A percentile compares a stretch with the other conserved stretches of the same genome.
Evolutionary conservation across 495 filamentous ascomycete species (phyloP).

Genomic region (Chaetomium fimeti): DNA sequence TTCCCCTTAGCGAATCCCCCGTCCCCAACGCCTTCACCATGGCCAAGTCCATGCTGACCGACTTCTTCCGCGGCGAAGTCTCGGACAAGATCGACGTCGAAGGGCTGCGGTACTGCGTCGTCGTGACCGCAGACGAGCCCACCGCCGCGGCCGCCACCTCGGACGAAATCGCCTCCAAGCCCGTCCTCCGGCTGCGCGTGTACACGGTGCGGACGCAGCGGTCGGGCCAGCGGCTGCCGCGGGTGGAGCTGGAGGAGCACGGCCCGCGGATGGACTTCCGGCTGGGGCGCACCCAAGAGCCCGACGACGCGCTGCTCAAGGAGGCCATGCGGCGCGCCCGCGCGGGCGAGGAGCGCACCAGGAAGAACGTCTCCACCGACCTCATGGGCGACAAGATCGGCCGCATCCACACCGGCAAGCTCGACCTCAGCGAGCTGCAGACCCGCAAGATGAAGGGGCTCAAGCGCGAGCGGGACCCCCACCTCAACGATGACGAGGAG

Average conservation of each 20-base stretch:
- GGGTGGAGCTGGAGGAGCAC: conserved; percentile 92
- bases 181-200: conserved; percentile 75
- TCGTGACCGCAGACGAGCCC: conserved; percentile 74
- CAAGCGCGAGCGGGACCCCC: conserved; percentile 68
- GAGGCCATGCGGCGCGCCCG: conserved; percentile 85
- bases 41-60: conserved; percentile 81
- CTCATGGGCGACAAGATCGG: conserved; percentile 94
- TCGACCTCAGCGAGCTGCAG: conserved; percentile 84
- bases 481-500: conserved; percentile 25
- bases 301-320: conserved; percentile 76
- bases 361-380: conserved; percentile 95
- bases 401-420: conserved; percentile 85
- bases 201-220: conserved; percentile 82
- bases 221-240: conserved; percentile 79
- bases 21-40: conserved; percentile 71
- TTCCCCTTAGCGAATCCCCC: conserved; percentile 57
- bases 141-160: conserved; percentile 25
- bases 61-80: conserved; percentile 77
- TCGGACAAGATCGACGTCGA: conserved; percentile 83
- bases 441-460: conserved; percentile 99
- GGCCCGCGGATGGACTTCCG: conserved; percentile 94
- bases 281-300: conserved; percentile 73
- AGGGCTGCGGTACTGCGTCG: conserved; percentile 84
- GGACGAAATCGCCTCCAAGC: conserved; percentile 55
- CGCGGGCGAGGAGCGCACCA: conserved; percentile 68